Conservation (phyloP, 106 monocot species). For the Iris macrosiphon region DNA sequence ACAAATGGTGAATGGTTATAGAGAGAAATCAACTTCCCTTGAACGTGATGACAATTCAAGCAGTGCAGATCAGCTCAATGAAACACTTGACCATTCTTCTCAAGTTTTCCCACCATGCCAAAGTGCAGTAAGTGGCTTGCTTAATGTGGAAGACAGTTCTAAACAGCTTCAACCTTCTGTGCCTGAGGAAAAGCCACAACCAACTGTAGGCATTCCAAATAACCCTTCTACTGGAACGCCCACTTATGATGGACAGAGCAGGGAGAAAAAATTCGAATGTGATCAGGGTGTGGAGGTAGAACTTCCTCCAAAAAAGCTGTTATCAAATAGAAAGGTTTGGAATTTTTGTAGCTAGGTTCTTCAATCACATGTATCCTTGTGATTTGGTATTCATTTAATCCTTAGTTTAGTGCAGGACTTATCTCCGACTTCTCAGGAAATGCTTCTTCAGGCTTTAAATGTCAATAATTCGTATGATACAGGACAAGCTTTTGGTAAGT, state of each 20-base stretch:
- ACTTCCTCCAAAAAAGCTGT: constrained; percentile 40
- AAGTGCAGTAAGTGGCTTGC: background rate
- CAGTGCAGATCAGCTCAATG: background rate
- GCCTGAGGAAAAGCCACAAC: background rate
- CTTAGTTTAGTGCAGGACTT: constrained; percentile 27
- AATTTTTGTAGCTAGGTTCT: background rate
- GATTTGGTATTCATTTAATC: background rate
- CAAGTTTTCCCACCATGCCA: background rate
- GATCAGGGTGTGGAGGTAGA: constrained; percentile 9
- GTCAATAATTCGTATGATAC: constrained; percentile 27
- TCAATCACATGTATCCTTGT: background rate
- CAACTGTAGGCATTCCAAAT: background rate
- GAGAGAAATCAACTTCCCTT: background rate
- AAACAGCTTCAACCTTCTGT: constrained; percentile 3
- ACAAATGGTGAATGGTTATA: background rate
- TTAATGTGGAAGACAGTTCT: background rate
- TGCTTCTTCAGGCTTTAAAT: constrained; percentile 43
- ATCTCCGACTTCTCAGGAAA: constrained; percentile 86
- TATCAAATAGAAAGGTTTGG: constrained; percentile 74
- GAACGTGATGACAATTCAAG: background rate
- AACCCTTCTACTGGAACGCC: constrained; percentile 2
- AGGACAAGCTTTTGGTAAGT: constrained; percentile 37
- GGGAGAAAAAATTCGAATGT: constrained; percentile 2
- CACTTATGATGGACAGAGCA: background rate
- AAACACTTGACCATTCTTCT: constrained; percentile 3